Percentiles rank a stretch among this genome's conserved stretches.
Evolutionary conservation across 805 yeast species (phyloP).

Genomic region (Saccharomycopsis fibuligera): DNA sequence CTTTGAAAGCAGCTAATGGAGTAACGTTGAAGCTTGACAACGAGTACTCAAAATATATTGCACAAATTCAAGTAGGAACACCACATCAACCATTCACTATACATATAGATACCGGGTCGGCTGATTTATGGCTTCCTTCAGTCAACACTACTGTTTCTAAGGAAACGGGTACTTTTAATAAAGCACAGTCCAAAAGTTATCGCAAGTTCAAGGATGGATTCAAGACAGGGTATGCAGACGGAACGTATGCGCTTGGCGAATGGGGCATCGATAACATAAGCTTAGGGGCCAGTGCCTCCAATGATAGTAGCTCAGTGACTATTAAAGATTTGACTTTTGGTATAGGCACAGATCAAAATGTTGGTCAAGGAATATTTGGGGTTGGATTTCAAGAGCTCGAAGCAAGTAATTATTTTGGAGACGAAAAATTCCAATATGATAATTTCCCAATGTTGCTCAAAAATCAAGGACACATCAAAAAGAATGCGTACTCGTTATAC

Average conservation of each 20-base stretch:
- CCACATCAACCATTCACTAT: conserved; percentile 37
- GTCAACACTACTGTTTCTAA: neutral
- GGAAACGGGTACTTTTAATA: conserved; percentile 33
- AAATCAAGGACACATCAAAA: conserved; percentile 34
- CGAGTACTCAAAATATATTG: conserved; percentile 39
- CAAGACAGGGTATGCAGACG: conserved; percentile 41
- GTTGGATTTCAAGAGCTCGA: conserved; percentile 16
- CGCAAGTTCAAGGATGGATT: conserved; percentile 29
- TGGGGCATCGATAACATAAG: conserved; percentile 30
- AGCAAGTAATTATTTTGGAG: conserved; percentile 1
- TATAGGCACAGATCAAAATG: conserved; percentile 17
- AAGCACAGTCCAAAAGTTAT: conserved; percentile 30
- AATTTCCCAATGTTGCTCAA: conserved; percentile 29
- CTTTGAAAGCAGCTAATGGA: conserved; percentile 1
- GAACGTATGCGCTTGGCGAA: conserved; percentile 39
- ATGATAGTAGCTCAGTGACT: too few relatives aligned
- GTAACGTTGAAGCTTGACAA: conserved; percentile 28
- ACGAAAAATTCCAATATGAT: conserved; percentile 18
- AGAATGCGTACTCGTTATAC: conserved; percentile 49
- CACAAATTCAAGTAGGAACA: conserved; percentile 36
- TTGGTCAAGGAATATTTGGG: conserved; percentile 12
- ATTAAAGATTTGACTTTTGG: conserved; percentile 15
- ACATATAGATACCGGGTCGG: conserved; percentile 43
- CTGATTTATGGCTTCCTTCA: conserved; percentile 41
- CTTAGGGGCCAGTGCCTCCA: conserved; percentile 16